Evolutionary conservation across 495 filamentous ascomycete genomes (phyloP), one percentile per base, ranked within the genome.

Genomic region (Aspergillus taichungensis): DNA sequence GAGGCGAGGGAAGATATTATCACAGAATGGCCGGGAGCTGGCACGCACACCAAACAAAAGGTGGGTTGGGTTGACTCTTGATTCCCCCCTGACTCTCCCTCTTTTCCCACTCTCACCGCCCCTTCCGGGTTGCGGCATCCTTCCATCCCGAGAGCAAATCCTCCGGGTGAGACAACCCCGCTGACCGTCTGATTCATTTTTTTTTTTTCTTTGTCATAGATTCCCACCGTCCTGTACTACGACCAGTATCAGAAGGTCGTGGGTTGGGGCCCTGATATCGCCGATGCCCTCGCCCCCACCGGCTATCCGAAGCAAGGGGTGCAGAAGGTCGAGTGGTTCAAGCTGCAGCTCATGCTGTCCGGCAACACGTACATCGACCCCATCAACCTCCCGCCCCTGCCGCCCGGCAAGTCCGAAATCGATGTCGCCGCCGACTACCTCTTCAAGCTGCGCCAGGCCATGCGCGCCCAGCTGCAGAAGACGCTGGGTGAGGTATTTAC

Each of bases 321-420:
- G 43, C 84, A 87, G 60, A 88, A 88, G 62, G 84, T 88, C 9
- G 84, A 88, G 64, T 88, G 84, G 84, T 88, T 88, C 68, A 88
- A 88, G 64, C 73, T 87, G 12, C 84, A 88, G 60, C 74, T 88
- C 45, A 88, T 88, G 84, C 72, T 86, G 12, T 84, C 80, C 12
- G 84, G 84, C 42, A 87, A 87, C 57, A 88, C 83, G 4, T 88
- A 88, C 59, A 86, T 88, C 49, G 84, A 88, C 48, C 84, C 83
- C 30, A 87, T 87, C 68, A 87, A 87, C 64, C 72, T 87, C 34
- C 84, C 84, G 30, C 82, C 83, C 35, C 79, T 87, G 27, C 83
- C 84, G 28, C 82, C 83, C 12, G 84, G 83, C 48, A 87, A 87
- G 63, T 85, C 83, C 6, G 83, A 87, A 59, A 84, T 87, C 60